Evolutionary conservation across 768 basidiomycete genomes (phyloP).

Genomic region (Collybia sp.): DNA sequence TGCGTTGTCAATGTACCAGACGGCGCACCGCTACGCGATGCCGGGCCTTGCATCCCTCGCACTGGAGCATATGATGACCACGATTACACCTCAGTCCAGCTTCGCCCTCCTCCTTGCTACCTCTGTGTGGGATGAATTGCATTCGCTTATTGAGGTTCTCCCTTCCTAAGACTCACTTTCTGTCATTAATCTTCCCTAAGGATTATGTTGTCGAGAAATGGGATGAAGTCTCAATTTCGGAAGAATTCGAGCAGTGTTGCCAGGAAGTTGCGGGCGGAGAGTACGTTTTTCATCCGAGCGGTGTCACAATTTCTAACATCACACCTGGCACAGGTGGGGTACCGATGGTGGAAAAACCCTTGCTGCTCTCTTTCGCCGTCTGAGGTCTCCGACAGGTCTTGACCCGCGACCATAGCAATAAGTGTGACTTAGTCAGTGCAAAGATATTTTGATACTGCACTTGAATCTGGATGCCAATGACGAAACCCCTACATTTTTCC

Average conservation of each 20-base stretch:
- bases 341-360: constrained; percentile 65
- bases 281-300: constrained; percentile 32
- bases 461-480: too few species aligned
- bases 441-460: too few species aligned
- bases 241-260: constrained; percentile 67
- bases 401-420: constrained; percentile 3
- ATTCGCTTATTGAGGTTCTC: constrained; percentile 53
- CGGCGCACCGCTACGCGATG: constrained; percentile 73
- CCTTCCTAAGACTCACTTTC: constrained; percentile 8
- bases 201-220: constrained; percentile 78
- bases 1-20: constrained; percentile 70
- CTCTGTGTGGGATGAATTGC: constrained; percentile 61
- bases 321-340: constrained; percentile 49
- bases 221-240: constrained; percentile 60
- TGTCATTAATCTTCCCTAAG: constrained; percentile 22
- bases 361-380: constrained; percentile 60
- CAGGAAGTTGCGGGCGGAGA: constrained; percentile 71
- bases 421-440: background rate
- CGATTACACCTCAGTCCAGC: constrained; percentile 59
- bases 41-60: constrained; percentile 61
- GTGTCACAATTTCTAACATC: constrained; percentile 2
- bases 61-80: constrained; percentile 68
- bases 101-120: constrained; percentile 71
- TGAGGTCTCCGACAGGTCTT: constrained; percentile 49
- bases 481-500: too few species aligned